Conservation (phyloP, 495 filamentous ascomycete species). For the Penicillium robsamsonii region DNA sequence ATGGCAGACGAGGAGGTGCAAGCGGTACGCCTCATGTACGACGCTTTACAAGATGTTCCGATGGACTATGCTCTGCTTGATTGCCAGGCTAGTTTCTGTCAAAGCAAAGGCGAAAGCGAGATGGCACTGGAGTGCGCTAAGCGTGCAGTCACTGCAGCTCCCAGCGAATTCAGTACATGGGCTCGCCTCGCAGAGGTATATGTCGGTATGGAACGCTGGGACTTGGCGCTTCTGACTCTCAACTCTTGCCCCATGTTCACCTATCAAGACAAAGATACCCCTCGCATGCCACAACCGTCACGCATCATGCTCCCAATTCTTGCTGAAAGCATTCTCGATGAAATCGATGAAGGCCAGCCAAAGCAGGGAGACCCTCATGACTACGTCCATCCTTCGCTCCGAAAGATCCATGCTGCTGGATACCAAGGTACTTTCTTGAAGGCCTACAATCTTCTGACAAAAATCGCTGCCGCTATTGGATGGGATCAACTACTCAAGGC, state of each 20-base stretch:
- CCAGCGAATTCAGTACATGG: constrained; percentile 97
- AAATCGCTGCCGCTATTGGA: constrained; percentile 91
- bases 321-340: constrained; percentile 86
- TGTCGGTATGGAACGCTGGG: constrained; percentile 89
- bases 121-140: constrained; percentile 93
- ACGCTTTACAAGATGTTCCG: constrained; percentile 82
- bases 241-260: constrained; percentile 99
- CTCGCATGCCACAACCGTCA: constrained; percentile 85
- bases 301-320: constrained; percentile 84
- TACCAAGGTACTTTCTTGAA: constrained; percentile 95
- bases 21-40: constrained; percentile 82
- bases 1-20: constrained; percentile 95
- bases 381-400: constrained; percentile 79
- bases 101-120: constrained; percentile 77
- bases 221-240: constrained; percentile 86
- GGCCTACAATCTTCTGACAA: constrained; percentile 89
- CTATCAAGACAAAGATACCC: constrained; percentile 95
- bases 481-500: constrained; percentile 95
- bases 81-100: constrained; percentile 88
- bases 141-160: constrained; percentile 87
- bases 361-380: constrained; percentile 68
- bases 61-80: constrained; percentile 97
- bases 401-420: constrained; percentile 79
- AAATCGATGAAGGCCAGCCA: constrained; percentile 88
- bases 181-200: constrained; percentile 91